phyloP scores from a whole-genome alignment of 495 filamentous ascomycete species.

The Haplographium delicatum region DNA sequence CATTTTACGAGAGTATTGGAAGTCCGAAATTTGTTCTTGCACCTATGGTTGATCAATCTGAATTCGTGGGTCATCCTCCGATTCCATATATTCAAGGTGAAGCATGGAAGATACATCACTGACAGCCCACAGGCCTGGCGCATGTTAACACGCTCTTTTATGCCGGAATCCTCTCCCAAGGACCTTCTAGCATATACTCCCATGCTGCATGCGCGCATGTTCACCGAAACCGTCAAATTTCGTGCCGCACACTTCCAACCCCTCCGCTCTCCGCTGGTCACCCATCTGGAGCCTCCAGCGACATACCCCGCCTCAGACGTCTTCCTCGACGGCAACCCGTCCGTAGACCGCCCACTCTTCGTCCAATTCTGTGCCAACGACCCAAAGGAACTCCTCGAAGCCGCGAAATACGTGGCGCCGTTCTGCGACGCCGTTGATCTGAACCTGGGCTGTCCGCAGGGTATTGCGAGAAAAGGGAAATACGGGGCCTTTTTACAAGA shows the following conservation, averaged over 20 bases:
- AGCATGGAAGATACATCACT: too few species aligned
- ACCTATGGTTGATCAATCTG: slow-evolving; percentile 97
- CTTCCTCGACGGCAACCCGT: slow-evolving; percentile 81
- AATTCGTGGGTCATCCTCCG: slow-evolving; percentile 64
- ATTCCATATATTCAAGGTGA: neutral
- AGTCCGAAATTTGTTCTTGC: slow-evolving; percentile 86
- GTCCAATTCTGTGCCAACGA: slow-evolving; percentile 97
- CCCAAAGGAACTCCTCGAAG: slow-evolving; percentile 67
- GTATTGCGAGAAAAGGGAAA: slow-evolving; percentile 82
- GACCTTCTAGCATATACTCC: slow-evolving; percentile 78
- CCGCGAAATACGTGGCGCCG: slow-evolving; percentile 68
- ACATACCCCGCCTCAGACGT: slow-evolving; percentile 15
- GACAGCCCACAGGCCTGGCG: slow-evolving; percentile 73
- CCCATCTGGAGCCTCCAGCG: slow-evolving; percentile 14
- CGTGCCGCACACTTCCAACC: slow-evolving; percentile 75
- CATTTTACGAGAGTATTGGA: slow-evolving; percentile 90
- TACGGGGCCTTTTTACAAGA: slow-evolving; percentile 96
- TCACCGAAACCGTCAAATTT: slow-evolving; percentile 66
- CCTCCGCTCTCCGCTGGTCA: slow-evolving; percentile 25
- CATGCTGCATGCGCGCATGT: slow-evolving; percentile 91
- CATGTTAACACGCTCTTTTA: slow-evolving; percentile 86
- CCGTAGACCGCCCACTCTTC: slow-evolving; percentile 78
- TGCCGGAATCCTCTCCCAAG: slow-evolving; percentile 54
- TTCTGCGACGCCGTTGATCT: slow-evolving; percentile 95
- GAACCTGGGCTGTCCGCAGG: slow-evolving; percentile 97